A percentile compares a stretch with the other conserved stretches of the same genome.
These are phyloP conservation scores for Botrytis byssoidea DNA, from an alignment of 2,329 filamentous ascomycete species.

Conservation along the genomic window DNA sequence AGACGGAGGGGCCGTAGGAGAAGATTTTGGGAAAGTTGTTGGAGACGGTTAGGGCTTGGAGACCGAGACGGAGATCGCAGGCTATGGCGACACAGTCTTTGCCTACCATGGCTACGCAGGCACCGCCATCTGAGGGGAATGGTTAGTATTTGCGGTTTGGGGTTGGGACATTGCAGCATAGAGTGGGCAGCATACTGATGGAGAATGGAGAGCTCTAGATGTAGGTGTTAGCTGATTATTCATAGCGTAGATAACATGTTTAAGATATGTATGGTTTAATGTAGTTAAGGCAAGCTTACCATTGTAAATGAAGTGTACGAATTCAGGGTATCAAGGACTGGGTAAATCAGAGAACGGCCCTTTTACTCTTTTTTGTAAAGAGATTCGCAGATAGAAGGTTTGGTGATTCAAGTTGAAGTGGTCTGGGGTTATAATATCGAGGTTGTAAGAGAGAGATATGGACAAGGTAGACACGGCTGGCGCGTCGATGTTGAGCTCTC, in stretches of 20 bases:
- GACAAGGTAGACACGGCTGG: constrained; percentile 39
- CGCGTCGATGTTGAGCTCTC: constrained; percentile 32
- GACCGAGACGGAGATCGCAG: constrained; percentile 95
- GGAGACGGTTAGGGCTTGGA: constrained; percentile 94
- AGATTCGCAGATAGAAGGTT: constrained; percentile 1
- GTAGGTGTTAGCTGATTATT: constrained; percentile 38
- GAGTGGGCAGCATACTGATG: constrained; percentile 65
- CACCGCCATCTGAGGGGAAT: constrained; percentile 67
- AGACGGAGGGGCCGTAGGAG: constrained; percentile 83
- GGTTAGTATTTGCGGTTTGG: constrained; percentile 8
- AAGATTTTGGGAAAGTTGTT: constrained; percentile 99
- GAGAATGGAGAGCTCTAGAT: constrained; percentile 83
- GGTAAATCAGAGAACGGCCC: not conserved
- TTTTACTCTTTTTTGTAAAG: not conserved
- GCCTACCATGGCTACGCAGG: constrained; percentile 97
- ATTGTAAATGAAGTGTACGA: constrained; percentile 29
- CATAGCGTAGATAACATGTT: not conserved
- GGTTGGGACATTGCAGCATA: constrained; percentile 17
- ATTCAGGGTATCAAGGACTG: constrained; percentile 7
- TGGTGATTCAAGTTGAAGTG: constrained; percentile 23
- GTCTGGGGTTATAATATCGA: constrained; percentile 19
- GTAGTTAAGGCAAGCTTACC: constrained; percentile 28
- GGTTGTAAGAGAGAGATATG: constrained; percentile 23
- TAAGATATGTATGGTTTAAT: not conserved
- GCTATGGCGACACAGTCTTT: constrained; percentile 99